A percentile compares a stretch with the other conserved stretches of the same genome.
Evolutionary conservation across 192 early-diverging fungal genomes (phyloP).

Genomic region (Ambispora gerdemannii): DNA sequence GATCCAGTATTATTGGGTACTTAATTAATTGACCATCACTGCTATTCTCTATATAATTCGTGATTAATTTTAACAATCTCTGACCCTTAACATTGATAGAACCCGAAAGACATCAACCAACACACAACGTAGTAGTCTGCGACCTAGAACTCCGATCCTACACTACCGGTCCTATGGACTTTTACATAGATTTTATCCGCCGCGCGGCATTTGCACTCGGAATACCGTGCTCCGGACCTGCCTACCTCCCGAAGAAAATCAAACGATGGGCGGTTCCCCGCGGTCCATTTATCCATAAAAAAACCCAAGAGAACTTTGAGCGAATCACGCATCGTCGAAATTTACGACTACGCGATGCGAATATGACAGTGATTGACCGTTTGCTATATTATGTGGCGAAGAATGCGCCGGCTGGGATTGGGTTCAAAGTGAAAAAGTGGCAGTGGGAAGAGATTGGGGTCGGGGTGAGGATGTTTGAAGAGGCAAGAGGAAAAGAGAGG

Average conservation of each 20-base stretch:
- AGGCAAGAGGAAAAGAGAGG: conserved; percentile 36
- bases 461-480: conserved; percentile 39
- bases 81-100: too few species aligned
- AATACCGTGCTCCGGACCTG: conserved; percentile 67
- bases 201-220: conserved; percentile 72
- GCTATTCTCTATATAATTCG: too few species aligned
- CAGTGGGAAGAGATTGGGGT: conserved; percentile 62
- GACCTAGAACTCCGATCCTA: conserved; percentile 75
- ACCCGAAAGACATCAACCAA: conserved; percentile 50
- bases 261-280: conserved; percentile 84
- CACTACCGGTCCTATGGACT: conserved; percentile 82
- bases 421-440: conserved; percentile 72
- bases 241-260: conserved; percentile 69
- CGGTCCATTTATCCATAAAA: conserved; percentile 95
- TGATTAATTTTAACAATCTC: too few species aligned
- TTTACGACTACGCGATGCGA: conserved; percentile 76
- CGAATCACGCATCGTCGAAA: conserved; percentile 80
- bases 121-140: conserved; percentile 67
- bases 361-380: conserved; percentile 66
- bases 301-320: conserved; percentile 96
- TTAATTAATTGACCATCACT: too few species aligned
- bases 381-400: conserved; percentile 78
- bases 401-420: conserved; percentile 83
- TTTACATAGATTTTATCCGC: conserved; percentile 80
- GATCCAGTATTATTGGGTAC: too few species aligned